These are phyloP conservation scores for Penicillium janthinellum DNA, from an alignment of 2,329 filamentous ascomycete species.

Conservation along the genomic window DNA sequence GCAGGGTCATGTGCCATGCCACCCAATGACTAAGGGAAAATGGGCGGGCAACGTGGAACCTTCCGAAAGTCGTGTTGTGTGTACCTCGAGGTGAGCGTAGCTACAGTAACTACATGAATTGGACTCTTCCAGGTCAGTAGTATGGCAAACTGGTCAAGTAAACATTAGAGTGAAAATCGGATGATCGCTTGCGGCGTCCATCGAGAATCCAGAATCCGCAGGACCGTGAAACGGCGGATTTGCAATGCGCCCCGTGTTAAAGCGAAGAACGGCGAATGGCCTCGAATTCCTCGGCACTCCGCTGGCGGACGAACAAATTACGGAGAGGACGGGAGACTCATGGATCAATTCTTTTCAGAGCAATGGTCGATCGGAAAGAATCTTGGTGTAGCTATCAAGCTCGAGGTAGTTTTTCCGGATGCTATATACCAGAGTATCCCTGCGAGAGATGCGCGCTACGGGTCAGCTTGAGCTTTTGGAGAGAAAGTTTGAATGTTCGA, in stretches of 20 bases:
- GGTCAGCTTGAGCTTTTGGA: background rate
- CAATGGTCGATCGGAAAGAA: background rate
- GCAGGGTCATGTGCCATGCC: background rate
- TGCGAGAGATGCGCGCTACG: background rate
- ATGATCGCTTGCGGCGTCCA: background rate
- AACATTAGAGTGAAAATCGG: background rate
- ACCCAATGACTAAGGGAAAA: background rate
- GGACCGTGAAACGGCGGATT: constrained; percentile 4
- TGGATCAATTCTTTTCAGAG: constrained; percentile 9
- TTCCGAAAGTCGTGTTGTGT: background rate
- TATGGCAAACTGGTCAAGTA: background rate
- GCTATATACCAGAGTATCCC: background rate
- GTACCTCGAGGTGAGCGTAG: background rate
- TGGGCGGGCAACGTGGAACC: background rate
- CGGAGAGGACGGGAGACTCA: constrained; percentile 14
- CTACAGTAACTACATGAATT: background rate
- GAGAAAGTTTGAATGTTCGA: background rate
- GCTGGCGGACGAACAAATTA: constrained; percentile 27
- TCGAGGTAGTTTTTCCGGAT: background rate
- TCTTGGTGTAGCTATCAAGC: background rate
- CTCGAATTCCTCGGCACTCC: constrained; percentile 28
- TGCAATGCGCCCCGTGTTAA: constrained; percentile 1
- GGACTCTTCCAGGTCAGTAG: background rate
- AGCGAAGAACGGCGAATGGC: constrained; percentile 16
- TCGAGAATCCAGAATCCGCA: background rate